Percentiles rank a stretch among this genome's conserved stretches.
phyloP scores from a whole-genome alignment of 345 rosid species.

The Murraya koenigii region DNA sequence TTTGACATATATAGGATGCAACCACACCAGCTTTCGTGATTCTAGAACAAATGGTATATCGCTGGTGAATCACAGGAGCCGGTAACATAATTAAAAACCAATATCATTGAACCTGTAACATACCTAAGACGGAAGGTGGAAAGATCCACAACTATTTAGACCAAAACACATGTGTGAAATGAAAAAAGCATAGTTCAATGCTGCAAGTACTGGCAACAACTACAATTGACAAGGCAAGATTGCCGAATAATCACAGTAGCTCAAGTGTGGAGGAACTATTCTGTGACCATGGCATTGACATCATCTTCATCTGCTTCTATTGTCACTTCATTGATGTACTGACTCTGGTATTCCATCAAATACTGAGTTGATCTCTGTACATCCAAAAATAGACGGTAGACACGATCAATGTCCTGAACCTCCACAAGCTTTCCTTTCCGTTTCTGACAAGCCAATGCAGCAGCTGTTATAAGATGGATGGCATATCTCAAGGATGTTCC shows the following conservation, averaged over 20 bases:
- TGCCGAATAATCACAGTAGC: not conserved
- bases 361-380: conserved; percentile 93
- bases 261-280: conserved; percentile 6
- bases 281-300: conserved; percentile 46
- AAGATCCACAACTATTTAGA: no score
- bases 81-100: no score
- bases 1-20: no score
- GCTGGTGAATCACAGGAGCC: no score
- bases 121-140: no score
- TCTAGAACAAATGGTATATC: no score
- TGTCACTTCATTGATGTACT: conserved; percentile 73
- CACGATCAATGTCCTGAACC: conserved; percentile 67
- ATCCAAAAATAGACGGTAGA: conserved; percentile 77
- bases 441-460: conserved; percentile 82
- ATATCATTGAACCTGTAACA: no score
- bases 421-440: conserved; percentile 80
- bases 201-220: no score
- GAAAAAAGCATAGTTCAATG: no score
- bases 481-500: conserved; percentile 93
- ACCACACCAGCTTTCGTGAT: no score
- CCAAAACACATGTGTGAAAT: no score
- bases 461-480: conserved; percentile 79
- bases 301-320: conserved; percentile 44
- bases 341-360: conserved; percentile 80
- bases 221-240: not conserved